phyloP scores from a whole-genome alignment of 164 flowering plant species.

The Liquidambar formosana region DNA sequence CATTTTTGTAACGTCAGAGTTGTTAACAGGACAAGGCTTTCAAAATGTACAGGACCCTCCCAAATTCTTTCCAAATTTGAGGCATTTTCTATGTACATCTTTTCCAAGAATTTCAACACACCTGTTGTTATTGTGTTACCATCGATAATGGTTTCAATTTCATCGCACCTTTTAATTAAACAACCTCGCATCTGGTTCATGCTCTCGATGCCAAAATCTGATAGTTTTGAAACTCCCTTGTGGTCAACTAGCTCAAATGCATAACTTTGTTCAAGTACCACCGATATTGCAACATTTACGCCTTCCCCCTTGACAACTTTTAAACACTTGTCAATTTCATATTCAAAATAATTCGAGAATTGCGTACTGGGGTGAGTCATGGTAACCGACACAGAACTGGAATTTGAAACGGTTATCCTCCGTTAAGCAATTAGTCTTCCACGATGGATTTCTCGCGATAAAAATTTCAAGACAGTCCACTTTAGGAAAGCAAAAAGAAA shows the following conservation, averaged over 20 bases:
- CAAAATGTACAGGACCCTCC: slow-evolving; percentile 3
- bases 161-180: slow-evolving; percentile 8
- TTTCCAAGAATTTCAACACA: slow-evolving; percentile 4
- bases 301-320: slow-evolving; percentile 11
- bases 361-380: not conserved
- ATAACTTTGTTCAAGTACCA: slow-evolving; percentile 8
- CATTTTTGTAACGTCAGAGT: slow-evolving; percentile 7
- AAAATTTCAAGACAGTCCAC: not conserved
- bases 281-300: not conserved
- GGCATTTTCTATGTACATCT: not conserved
- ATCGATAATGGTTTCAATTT: slow-evolving; percentile 9
- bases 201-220: slow-evolving; percentile 13
- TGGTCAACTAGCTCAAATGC: slow-evolving; percentile 16
- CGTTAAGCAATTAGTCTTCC: no score
- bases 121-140: not conserved
- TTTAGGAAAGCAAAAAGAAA: slow-evolving; percentile 17
- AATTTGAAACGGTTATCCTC: slow-evolving; percentile 1
- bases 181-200: slow-evolving; percentile 9
- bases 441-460: not conserved
- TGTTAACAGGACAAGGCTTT: slow-evolving; percentile 3
- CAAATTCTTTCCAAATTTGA: slow-evolving; percentile 10
- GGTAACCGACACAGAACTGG: slow-evolving; percentile 9
- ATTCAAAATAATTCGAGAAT: not conserved
- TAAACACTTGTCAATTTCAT: not conserved
- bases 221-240: slow-evolving; percentile 7